phyloP scores from a whole-genome alignment of 768 basidiomycete genomes.

The Russula sp. region DNA sequence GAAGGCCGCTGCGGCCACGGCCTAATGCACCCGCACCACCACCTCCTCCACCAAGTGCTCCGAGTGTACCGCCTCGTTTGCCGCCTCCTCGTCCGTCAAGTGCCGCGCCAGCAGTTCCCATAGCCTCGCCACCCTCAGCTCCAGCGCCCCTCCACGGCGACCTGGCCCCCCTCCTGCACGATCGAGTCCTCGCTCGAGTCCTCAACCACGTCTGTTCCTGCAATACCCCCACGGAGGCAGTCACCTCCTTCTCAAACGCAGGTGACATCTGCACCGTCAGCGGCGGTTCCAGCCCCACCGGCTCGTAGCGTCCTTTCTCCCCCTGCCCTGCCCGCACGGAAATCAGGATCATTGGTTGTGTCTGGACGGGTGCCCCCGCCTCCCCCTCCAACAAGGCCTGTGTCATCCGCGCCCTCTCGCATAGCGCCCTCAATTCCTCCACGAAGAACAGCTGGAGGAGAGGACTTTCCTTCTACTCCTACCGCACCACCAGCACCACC shows the following conservation, averaged over 20 bases:
- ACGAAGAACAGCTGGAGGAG: conserved; percentile 15
- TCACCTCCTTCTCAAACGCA: conserved; percentile 31
- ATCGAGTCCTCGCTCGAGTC: conserved; percentile 39
- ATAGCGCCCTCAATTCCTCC: conserved; percentile 16
- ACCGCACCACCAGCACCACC: conserved; percentile 26
- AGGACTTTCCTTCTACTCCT: not conserved
- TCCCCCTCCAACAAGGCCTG: conserved; percentile 25
- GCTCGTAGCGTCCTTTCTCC: conserved; percentile 14
- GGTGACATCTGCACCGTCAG: conserved; percentile 9
- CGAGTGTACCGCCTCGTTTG: conserved; percentile 27
- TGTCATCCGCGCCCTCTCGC: conserved; percentile 28
- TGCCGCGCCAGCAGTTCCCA: conserved; percentile 35
- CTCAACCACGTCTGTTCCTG: conserved; percentile 31
- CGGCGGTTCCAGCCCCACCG: conserved; percentile 24
- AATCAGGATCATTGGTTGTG: conserved; percentile 12
- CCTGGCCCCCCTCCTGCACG: conserved; percentile 37
- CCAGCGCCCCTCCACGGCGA: conserved; percentile 41
- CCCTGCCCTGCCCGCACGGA: conserved; percentile 29
- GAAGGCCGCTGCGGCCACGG: conserved; percentile 30
- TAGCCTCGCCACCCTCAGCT: conserved; percentile 30
- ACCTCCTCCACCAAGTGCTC: conserved; percentile 32
- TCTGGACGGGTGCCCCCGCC: conserved; percentile 27
- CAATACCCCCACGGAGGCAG: conserved; percentile 28
- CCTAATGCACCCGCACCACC: conserved; percentile 26
- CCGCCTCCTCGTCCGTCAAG: conserved; percentile 40